Evolutionary conservation across 805 yeast genomes (phyloP), one percentile per base, ranked within the genome.

Genomic region (Helenozyma rhizophorensis): DNA sequence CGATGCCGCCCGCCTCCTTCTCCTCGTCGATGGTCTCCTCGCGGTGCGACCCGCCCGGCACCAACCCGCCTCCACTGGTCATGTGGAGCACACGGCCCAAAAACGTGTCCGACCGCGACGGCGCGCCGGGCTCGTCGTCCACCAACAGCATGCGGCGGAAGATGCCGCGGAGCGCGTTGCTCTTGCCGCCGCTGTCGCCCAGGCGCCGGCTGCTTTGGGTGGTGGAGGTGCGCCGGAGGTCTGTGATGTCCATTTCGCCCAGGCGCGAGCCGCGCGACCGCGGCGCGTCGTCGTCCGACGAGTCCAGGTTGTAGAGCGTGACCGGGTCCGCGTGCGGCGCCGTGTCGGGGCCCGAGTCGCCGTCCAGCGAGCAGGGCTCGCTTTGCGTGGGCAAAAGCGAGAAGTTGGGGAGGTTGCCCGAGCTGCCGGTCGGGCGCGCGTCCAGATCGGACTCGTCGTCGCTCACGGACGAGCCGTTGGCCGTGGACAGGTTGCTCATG

Each of bases 11-110:
- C 1, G 43, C 45, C 19, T 33, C 38, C 23, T 45, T 42, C 19
- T 55, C 60, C 29, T 51, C 58, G 27, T 56, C 60, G 14, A 35
- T 16, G 2, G 30, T 26, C 14, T 39, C 47, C 8, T 50, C 55
- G 3, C 45, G 36, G 6, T 28, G 15, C 1, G 57, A 29, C 2
- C 66, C 72, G 1, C 72, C 72, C 1, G 72, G 72, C 2, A 54
- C 59, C 41, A 66, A 41, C 0, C 72, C 72, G 13, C 72, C 72
- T 7, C 68, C 68, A 27, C 66, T 48, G 15, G 61, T 38, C 21
- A 54, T 44, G 26, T 41, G 45, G 33, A 65, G 45, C 4, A 66
- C 60, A 18, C 61, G 44, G 3, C 70, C 72, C 27, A 66, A 43
- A 30, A 66, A 62, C 1, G 70, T 56, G 32, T 66, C 71, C 6